A percentile compares a stretch with the other conserved stretches of the same genome.
Evolutionary conservation across 495 filamentous ascomycete species (phyloP).

Genomic region (Pyrenula aspistea): DNA sequence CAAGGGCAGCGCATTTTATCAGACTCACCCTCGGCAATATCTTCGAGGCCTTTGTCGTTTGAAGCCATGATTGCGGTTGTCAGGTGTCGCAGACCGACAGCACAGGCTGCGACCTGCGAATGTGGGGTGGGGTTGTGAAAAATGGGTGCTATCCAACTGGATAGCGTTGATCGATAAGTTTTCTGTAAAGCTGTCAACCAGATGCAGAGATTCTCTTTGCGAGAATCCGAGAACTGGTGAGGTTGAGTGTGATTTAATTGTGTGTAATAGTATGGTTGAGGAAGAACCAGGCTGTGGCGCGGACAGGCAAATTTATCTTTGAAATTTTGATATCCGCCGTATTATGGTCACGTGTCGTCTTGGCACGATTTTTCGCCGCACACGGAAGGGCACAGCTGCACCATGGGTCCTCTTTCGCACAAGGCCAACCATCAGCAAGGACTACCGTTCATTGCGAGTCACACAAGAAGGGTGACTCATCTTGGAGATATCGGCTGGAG

Average conservation of each 20-base stretch:
- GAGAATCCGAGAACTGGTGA: not conserved
- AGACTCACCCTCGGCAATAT: constrained; percentile 74
- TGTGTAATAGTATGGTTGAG: not conserved
- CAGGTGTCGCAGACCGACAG: constrained; percentile 55
- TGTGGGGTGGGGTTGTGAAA: constrained; percentile 16
- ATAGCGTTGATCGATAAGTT: not conserved
- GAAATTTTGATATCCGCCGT: not conserved
- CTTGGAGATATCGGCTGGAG: too few species aligned
- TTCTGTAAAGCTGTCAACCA: not conserved
- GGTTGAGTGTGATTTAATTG: not conserved
- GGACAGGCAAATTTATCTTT: not conserved
- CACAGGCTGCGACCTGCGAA: constrained; percentile 43
- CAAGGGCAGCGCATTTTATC: too few species aligned
- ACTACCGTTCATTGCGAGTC: too few species aligned
- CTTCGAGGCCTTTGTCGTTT: constrained; percentile 88
- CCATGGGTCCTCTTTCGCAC: too few species aligned
- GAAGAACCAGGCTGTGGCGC: not conserved
- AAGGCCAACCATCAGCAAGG: too few species aligned
- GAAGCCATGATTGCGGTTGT: constrained; percentile 89
- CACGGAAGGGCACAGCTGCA: too few species aligned
- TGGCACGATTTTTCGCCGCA: not conserved
- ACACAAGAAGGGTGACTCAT: too few species aligned
- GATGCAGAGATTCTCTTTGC: not conserved
- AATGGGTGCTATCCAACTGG: constrained; percentile 22
- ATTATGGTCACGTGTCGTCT: not conserved